These are phyloP conservation scores for Teunomyces kruisii DNA, from an alignment of 805 yeast genomes.

Conservation along the genomic window DNA sequence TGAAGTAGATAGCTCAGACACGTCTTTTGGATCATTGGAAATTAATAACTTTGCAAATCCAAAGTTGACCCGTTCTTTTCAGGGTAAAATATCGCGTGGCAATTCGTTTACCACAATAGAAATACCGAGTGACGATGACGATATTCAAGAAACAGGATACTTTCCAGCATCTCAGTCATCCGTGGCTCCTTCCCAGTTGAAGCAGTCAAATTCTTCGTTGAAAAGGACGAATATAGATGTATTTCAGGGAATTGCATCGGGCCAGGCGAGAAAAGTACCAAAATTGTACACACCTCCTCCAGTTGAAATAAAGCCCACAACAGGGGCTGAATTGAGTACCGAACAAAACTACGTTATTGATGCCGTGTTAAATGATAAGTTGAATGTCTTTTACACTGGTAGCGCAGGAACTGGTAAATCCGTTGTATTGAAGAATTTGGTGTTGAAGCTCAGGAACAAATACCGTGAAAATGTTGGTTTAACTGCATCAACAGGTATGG, in stretches of 20 bases:
- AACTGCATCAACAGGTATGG: conserved; percentile 95
- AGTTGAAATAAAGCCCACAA: conserved; percentile 1
- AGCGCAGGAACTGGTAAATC: conserved; percentile 91
- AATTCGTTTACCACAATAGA: conserved; percentile 1
- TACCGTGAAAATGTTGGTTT: conserved; percentile 65
- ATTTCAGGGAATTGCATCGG: conserved; percentile 14
- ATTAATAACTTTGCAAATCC: conserved; percentile 38
- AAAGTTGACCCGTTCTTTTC: conserved; percentile 19
- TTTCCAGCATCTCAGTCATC: background rate
- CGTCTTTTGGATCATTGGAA: conserved; percentile 39
- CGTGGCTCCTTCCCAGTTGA: background rate
- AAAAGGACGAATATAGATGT: conserved; percentile 22
- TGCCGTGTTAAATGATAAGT: conserved; percentile 48
- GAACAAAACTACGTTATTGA: conserved; percentile 52
- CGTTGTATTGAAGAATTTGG: conserved; percentile 62
- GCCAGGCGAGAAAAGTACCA: conserved; percentile 23
- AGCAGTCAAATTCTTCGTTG: conserved; percentile 8
- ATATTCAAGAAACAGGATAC: background rate
- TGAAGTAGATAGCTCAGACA: conserved; percentile 24
- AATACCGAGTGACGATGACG: conserved; percentile 5
- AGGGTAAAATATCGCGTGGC: conserved; percentile 1
- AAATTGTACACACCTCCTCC: conserved; percentile 10
- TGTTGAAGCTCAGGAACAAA: conserved; percentile 28
- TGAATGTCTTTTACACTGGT: conserved; percentile 73
- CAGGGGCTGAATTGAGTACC: conserved; percentile 18